A percentile compares a stretch with the other conserved stretches of the same genome.
Evolutionary conservation across 352 stramenopile species (phyloP).

Genomic region (Lagenidium giganteum): DNA sequence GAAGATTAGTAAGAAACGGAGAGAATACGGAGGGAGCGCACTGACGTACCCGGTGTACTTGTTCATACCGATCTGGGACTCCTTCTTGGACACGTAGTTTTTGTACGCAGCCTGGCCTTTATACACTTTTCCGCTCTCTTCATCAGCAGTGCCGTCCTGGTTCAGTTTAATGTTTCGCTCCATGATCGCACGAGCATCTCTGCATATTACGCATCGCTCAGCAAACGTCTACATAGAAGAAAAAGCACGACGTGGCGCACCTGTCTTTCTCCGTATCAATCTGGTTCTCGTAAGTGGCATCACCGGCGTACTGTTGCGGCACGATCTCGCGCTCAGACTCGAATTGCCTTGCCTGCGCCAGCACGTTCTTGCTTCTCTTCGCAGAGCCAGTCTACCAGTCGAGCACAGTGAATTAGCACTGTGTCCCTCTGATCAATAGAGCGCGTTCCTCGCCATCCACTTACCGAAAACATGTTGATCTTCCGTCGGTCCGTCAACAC

Average conservation of each 20-base stretch:
- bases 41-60: constrained; percentile 79
- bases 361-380: constrained; percentile 58
- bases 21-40: neutral
- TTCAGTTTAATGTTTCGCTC: constrained; percentile 77
- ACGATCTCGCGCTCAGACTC: constrained; percentile 74
- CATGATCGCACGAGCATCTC: constrained; percentile 71
- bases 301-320: constrained; percentile 70
- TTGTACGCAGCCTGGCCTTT: constrained; percentile 80
- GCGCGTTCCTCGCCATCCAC: neutral
- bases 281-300: constrained; percentile 79
- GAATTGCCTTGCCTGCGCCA: constrained; percentile 43
- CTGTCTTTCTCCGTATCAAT: constrained; percentile 79
- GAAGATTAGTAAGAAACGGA: neutral
- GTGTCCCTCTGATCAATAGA: neutral
- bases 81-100: constrained; percentile 86
- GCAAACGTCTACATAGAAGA: neutral
- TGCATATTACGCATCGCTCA: constrained; percentile 10
- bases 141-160: constrained; percentile 56
- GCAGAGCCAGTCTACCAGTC: constrained; percentile 32
- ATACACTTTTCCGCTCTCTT: constrained; percentile 76
- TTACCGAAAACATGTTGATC: constrained; percentile 61
- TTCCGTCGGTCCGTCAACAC: constrained; percentile 24
- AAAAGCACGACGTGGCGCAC: constrained; percentile 13
- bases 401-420: neutral
- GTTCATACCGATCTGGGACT: constrained; percentile 84